Percentiles rank a stretch among this genome's conserved stretches.
These are phyloP conservation scores for Erysimum pusillum DNA, from an alignment of 441 rosid species.

Conservation along the genomic window DNA sequence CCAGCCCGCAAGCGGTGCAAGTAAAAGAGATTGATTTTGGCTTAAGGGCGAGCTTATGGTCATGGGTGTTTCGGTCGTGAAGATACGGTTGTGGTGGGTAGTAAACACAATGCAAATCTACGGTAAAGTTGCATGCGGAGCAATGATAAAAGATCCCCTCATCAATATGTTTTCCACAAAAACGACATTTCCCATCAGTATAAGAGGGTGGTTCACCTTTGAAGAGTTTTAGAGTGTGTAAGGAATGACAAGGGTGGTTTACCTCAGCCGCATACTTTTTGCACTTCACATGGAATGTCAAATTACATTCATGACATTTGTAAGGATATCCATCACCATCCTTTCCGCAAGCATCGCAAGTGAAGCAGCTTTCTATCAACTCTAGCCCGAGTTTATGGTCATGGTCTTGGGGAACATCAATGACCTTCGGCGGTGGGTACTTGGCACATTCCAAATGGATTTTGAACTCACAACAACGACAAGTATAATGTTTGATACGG, in stretches of 20 bases:
- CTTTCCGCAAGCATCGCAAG: neutral
- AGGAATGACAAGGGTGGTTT: neutral
- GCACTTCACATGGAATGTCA: neutral
- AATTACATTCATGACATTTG: conserved; percentile 11
- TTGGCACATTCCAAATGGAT: neutral
- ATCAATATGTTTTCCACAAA: neutral
- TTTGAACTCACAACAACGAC: neutral
- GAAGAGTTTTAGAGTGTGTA: conserved; percentile 5
- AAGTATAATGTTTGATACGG: neutral
- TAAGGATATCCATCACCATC: neutral
- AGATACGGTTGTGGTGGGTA: neutral
- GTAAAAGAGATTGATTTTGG: neutral
- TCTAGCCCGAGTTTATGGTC: conserved; percentile 17
- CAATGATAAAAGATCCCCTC: neutral
- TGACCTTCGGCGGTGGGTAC: neutral
- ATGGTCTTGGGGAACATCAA: neutral
- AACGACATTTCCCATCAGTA: conserved; percentile 2
- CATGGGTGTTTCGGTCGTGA: neutral
- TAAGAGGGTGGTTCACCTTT: conserved; percentile 27
- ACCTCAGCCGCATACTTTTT: neutral
- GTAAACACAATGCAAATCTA: neutral
- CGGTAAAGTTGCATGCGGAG: neutral
- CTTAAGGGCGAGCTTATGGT: conserved; percentile 23
- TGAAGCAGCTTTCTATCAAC: neutral
- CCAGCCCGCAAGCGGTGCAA: conserved; percentile 51